These are phyloP conservation scores for Ricinus communis DNA, from an alignment of 345 rosid species.

Conservation along the genomic window DNA sequence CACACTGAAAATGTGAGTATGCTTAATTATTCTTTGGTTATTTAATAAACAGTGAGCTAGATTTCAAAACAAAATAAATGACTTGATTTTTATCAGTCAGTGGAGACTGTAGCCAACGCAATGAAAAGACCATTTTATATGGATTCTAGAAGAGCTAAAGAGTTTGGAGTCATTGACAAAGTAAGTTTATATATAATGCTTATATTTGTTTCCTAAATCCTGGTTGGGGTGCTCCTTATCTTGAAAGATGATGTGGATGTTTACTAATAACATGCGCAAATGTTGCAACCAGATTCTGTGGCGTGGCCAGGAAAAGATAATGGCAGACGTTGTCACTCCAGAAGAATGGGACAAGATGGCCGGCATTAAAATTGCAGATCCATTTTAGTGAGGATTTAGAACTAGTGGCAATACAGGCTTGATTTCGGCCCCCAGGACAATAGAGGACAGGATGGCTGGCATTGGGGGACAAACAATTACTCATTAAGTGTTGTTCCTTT, in stretches of 20 bases:
- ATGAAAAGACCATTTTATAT: conserved; percentile 71
- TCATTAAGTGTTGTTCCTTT: neutral
- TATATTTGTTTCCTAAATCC: neutral
- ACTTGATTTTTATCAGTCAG: conserved; percentile 44
- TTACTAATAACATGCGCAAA: conserved; percentile 1
- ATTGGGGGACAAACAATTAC: neutral
- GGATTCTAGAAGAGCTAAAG: conserved; percentile 71
- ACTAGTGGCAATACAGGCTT: neutral
- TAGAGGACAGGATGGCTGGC: neutral
- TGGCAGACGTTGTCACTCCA: conserved; percentile 60
- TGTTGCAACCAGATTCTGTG: conserved; percentile 56
- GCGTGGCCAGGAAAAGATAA: conserved; percentile 75
- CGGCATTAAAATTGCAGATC: conserved; percentile 49
- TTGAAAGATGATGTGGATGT: neutral
- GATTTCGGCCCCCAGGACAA: neutral
- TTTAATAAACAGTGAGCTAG: neutral
- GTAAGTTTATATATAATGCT: conserved; percentile 32
- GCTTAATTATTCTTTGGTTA: conserved; percentile 8
- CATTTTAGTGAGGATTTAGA: conserved; percentile 21
- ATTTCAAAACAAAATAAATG: conserved; percentile 18
- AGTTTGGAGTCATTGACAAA: conserved; percentile 86
- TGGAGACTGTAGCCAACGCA: conserved; percentile 59
- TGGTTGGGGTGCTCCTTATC: no score
- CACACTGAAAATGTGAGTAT: conserved; percentile 81
- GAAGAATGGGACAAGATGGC: conserved; percentile 73